Percentiles rank a stretch among this genome's conserved stretches.
Evolutionary conservation across 1,284 basidiomycete species (phyloP).

Genomic region (Heterobasidion irregulare): DNA sequence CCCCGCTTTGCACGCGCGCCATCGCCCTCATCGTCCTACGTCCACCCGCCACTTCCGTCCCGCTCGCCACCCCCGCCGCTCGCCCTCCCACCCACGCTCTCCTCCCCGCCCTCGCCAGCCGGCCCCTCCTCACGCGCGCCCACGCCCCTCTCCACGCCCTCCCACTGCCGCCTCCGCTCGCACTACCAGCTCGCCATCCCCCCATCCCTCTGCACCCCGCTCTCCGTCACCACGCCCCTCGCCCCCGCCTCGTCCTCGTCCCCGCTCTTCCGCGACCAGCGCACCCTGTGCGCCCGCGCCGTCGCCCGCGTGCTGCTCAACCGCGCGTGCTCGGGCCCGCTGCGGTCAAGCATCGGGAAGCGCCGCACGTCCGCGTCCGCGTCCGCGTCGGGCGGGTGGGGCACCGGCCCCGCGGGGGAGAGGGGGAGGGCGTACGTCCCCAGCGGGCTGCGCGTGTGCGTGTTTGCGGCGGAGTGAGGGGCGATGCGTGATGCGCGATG

Average conservation of each 20-base stretch:
- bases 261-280: constrained; percentile 7
- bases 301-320: constrained; percentile 12
- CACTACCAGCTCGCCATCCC: too few relatives aligned
- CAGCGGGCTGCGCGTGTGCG: too few relatives aligned
- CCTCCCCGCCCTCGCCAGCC: neutral
- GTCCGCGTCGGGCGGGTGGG: too few relatives aligned
- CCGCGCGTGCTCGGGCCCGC: constrained; percentile 1
- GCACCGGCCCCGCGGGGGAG: too few relatives aligned
- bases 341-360: too few relatives aligned
- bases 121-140: neutral
- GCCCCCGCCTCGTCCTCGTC: neutral
- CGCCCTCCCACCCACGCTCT: neutral
- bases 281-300: constrained; percentile 10
- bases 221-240: too few relatives aligned
- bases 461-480: too few relatives aligned
- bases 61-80: neutral
- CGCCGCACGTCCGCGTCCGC: too few relatives aligned
- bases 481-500: too few relatives aligned
- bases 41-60: neutral
- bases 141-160: neutral
- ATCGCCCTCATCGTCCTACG: constrained; percentile 1
- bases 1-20: neutral
- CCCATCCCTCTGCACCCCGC: too few relatives aligned
- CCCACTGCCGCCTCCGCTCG: neutral
- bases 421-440: too few relatives aligned